A percentile compares a stretch with the other conserved stretches of the same genome.
Evolutionary conservation across 208 protist species (phyloP).

Genomic region (Leishmania guyanensis): DNA sequence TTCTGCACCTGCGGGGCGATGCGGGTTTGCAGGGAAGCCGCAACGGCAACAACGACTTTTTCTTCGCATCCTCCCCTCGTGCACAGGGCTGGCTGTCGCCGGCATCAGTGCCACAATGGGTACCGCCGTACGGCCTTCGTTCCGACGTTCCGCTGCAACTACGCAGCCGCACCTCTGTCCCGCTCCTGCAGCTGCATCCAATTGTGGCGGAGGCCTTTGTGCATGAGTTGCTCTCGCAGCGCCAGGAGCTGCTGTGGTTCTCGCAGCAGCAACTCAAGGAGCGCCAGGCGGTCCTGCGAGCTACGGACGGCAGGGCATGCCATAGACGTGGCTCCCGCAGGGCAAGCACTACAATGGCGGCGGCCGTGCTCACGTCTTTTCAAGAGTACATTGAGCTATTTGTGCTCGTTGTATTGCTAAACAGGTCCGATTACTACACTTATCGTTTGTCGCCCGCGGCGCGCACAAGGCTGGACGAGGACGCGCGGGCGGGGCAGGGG

Average conservation of each 20-base stretch:
- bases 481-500: conserved; percentile 4
- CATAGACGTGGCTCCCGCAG: neutral
- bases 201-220: conserved; percentile 73
- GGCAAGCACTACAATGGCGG: conserved; percentile 1
- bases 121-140: conserved; percentile 39
- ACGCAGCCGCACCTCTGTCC: conserved; percentile 30
- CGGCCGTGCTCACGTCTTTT: conserved; percentile 25
- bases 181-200: conserved; percentile 50
- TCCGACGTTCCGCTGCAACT: conserved; percentile 55
- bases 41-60: neutral
- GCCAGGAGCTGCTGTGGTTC: conserved; percentile 38
- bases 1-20: conserved; percentile 20
- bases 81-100: conserved; percentile 6
- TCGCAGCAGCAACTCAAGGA: conserved; percentile 19
- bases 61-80: neutral
- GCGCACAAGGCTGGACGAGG: conserved; percentile 7
- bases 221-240: conserved; percentile 62
- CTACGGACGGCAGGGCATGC: neutral
- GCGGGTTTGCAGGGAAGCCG: neutral
- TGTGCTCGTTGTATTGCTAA: conserved; percentile 57
- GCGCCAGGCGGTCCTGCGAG: neutral
- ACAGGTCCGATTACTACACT: conserved; percentile 27
- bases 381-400: conserved; percentile 56
- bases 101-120: conserved; percentile 33
- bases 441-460: conserved; percentile 27